Percentiles rank a stretch among this genome's conserved stretches.
Evolutionary conservation across 2,329 filamentous ascomycete species (phyloP).

Genomic region (Diaporthe vexans): DNA sequence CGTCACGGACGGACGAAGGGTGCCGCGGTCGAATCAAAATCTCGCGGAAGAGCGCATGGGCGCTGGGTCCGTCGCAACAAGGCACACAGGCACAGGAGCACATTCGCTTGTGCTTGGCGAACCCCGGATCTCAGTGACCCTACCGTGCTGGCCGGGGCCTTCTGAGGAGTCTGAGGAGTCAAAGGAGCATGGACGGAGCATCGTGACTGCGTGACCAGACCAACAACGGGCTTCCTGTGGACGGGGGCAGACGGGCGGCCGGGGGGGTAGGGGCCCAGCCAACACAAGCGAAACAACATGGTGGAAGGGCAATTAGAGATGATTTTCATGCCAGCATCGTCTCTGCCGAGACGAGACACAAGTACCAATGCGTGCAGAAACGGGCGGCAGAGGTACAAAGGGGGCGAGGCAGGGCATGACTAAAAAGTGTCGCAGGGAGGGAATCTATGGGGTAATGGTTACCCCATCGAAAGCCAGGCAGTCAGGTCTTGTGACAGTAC

Average conservation of each 20-base stretch:
- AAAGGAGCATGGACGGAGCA: neutral
- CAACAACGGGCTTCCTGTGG: neutral
- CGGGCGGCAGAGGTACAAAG: constrained; percentile 23
- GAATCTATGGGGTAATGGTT: constrained; percentile 49
- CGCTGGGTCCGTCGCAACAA: neutral
- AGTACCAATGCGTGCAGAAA: neutral
- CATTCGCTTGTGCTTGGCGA: constrained; percentile 27
- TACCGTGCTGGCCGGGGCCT: no score
- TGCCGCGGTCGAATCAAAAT: constrained; percentile 14
- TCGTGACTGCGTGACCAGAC: neutral
- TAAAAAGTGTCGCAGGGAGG: constrained; percentile 40
- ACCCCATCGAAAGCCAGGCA: constrained; percentile 47
- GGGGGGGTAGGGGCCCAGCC: neutral
- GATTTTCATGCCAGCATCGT: constrained; percentile 20
- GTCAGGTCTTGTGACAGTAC: constrained; percentile 44
- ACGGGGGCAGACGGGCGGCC: constrained; percentile 1
- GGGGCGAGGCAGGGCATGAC: constrained; percentile 35
- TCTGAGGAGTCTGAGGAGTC: no score
- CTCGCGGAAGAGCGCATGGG: constrained; percentile 19
- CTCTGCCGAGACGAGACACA: constrained; percentile 1
- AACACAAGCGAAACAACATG: constrained; percentile 26
- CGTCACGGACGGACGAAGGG: constrained; percentile 9
- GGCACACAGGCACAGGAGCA: neutral
- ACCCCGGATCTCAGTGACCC: constrained; percentile 39
- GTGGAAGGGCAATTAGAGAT: constrained; percentile 16